Percentiles rank a stretch among this genome's conserved stretches.
These are phyloP conservation scores for Pichiaceae sp. DNA, from an alignment of 1,139 yeast genomes.

Conservation along the genomic window DNA sequence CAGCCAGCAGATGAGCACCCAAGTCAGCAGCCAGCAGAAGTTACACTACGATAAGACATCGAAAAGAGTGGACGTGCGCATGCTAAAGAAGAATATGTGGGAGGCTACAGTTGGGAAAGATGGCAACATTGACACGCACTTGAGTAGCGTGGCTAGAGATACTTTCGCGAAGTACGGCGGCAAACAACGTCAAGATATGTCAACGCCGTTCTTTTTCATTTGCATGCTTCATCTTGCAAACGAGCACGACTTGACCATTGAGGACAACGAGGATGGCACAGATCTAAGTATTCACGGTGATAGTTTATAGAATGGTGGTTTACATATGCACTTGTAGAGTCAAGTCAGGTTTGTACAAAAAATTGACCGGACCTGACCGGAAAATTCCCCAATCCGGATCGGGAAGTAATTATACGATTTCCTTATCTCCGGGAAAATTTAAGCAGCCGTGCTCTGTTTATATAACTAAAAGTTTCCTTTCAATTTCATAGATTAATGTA, in stretches of 20 bases:
- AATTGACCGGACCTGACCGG: too few relatives aligned
- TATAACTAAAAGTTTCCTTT: too few relatives aligned
- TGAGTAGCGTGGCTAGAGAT: slow-evolving; percentile 34
- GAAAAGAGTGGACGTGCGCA: slow-evolving; percentile 74
- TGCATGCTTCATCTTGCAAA: slow-evolving; percentile 83
- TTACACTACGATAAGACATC: slow-evolving; percentile 72
- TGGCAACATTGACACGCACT: slow-evolving; percentile 12
- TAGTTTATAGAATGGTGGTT: too few relatives aligned
- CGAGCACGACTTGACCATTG: slow-evolving; percentile 71
- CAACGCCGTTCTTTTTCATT: slow-evolving; percentile 83
- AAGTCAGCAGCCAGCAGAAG: background rate
- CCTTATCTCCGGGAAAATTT: too few relatives aligned
- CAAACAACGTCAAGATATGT: slow-evolving; percentile 54
- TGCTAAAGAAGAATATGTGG: slow-evolving; percentile 82
- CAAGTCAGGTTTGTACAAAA: too few relatives aligned
- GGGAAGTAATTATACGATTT: too few relatives aligned
- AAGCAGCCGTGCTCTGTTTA: too few relatives aligned
- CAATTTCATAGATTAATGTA: too few relatives aligned
- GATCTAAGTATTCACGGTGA: slow-evolving; percentile 42
- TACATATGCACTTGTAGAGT: too few relatives aligned
- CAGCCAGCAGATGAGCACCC: slow-evolving; percentile 1
- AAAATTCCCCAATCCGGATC: too few relatives aligned
- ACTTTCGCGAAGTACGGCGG: slow-evolving; percentile 46
- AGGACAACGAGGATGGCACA: slow-evolving; percentile 43
- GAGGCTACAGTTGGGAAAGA: slow-evolving; percentile 19